phyloP scores from a whole-genome alignment of 2,329 filamentous ascomycete genomes.

The Pseudogymnoascus sp. region DNA sequence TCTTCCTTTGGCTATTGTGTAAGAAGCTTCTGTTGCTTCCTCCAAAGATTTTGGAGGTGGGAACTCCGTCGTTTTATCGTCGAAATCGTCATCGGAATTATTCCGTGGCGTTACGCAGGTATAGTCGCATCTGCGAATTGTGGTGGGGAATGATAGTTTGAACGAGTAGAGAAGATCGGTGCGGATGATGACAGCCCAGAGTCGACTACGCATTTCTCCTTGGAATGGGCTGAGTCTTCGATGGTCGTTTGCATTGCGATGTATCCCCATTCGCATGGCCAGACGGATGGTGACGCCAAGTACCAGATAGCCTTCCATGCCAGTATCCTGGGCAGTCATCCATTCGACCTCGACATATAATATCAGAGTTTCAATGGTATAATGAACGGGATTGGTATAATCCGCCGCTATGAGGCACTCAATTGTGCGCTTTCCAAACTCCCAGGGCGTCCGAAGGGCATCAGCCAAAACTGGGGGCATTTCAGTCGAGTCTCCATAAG shows the following conservation, averaged over 20 bases:
- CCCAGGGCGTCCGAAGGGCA: not conserved
- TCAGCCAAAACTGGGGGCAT: not conserved
- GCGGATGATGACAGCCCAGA: conserved; percentile 9
- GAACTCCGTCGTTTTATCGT: conserved; percentile 3
- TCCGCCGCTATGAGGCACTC: conserved; percentile 12
- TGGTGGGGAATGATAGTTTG: conserved; percentile 8
- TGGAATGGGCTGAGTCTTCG: conserved; percentile 9
- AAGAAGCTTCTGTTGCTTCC: conserved; percentile 10
- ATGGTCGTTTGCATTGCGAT: conserved; percentile 8
- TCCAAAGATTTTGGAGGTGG: conserved; percentile 5
- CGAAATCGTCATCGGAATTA: conserved; percentile 9
- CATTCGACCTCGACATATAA: conserved; percentile 13
- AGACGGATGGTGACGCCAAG: conserved; percentile 11
- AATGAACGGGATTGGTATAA: conserved; percentile 11
- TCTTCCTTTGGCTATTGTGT: conserved; percentile 9
- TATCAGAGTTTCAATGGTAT: conserved; percentile 13
- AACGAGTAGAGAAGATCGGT: conserved; percentile 11
- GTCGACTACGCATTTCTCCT: conserved; percentile 9
- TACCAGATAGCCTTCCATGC: conserved; percentile 10
- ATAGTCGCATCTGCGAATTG: conserved; percentile 8
- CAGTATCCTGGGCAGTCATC: conserved; percentile 11
- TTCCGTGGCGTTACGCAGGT: conserved; percentile 8
- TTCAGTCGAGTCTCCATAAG: conserved; percentile 7
- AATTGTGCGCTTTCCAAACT: conserved; percentile 12
- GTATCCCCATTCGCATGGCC: conserved; percentile 12